Percentiles rank a stretch among this genome's conserved stretches.
Evolutionary conservation across 2,329 filamentous ascomycete species (phyloP).

Genomic region (Verticillium isaacii): DNA sequence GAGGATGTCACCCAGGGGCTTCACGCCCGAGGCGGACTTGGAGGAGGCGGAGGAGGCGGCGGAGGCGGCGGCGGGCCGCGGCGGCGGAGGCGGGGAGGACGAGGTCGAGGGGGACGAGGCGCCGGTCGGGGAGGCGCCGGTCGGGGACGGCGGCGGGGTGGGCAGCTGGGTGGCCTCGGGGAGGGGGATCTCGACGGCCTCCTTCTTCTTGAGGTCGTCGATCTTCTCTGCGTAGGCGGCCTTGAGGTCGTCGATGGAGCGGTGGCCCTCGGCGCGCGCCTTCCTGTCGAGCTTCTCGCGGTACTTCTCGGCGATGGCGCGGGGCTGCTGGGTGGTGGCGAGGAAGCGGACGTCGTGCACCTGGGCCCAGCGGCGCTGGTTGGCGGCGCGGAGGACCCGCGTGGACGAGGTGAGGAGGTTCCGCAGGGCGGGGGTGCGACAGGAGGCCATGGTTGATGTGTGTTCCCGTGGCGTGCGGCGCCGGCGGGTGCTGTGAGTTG

Average conservation of each 20-base stretch:
- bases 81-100: constrained; percentile 6
- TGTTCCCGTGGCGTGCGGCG: background rate
- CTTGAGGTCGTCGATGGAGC: constrained; percentile 70
- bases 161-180: constrained; percentile 20
- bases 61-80: constrained; percentile 17
- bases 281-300: constrained; percentile 78
- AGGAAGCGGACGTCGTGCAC: constrained; percentile 91
- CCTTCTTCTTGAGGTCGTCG: constrained; percentile 58
- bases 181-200: constrained; percentile 18
- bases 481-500: no score
- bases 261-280: constrained; percentile 66
- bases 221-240: constrained; percentile 85
- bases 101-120: constrained; percentile 8
- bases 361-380: constrained; percentile 82
- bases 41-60: constrained; percentile 11
- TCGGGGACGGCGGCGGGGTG: constrained; percentile 18
- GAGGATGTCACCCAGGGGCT: constrained; percentile 52
- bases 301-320: constrained; percentile 77
- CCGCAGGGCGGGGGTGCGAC: constrained; percentile 43
- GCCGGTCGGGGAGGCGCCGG: constrained; percentile 10
- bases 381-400: constrained; percentile 25
- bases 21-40: constrained; percentile 27
- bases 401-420: constrained; percentile 31
- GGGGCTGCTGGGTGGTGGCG: constrained; percentile 67
- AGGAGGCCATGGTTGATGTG: constrained; percentile 38